phyloP scores from a whole-genome alignment of 768 basidiomycete genomes.

The Sistotremastrum niveocremeum region DNA sequence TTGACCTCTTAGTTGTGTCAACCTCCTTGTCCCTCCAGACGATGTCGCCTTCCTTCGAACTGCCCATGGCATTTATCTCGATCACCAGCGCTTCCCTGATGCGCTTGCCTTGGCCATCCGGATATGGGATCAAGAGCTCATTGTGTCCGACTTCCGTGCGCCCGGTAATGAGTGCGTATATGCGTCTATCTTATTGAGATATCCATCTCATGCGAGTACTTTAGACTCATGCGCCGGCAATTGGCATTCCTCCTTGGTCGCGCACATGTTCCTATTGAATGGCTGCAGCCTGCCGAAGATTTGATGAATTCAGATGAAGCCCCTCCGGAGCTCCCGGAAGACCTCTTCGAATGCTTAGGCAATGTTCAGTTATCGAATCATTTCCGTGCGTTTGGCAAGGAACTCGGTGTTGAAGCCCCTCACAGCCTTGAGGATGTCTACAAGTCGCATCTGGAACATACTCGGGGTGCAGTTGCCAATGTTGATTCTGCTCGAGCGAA shows the following conservation, averaged over 20 bases:
- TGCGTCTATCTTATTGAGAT: neutral
- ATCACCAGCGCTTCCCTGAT: conserved; percentile 81
- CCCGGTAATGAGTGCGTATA: conserved; percentile 71
- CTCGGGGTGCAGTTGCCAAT: conserved; percentile 57
- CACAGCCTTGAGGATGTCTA: conserved; percentile 95
- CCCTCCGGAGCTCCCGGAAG: conserved; percentile 55
- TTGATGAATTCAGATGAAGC: conserved; percentile 35
- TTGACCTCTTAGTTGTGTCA: conserved; percentile 52
- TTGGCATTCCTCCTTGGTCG: conserved; percentile 90
- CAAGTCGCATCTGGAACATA: conserved; percentile 89
- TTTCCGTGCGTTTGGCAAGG: conserved; percentile 89
- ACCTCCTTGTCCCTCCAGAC: conserved; percentile 83
- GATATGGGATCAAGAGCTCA: conserved; percentile 64
- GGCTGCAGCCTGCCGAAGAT: conserved; percentile 51
- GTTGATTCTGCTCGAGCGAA: conserved; percentile 92
- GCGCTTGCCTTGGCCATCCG: conserved; percentile 78
- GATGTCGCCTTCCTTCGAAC: conserved; percentile 81
- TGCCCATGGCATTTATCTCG: conserved; percentile 79
- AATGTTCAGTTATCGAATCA: conserved; percentile 72
- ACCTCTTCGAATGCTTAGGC: conserved; percentile 74
- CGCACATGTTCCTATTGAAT: conserved; percentile 80
- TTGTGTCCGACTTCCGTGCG: conserved; percentile 78
- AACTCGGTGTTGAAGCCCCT: conserved; percentile 78
- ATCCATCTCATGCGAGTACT: neutral
- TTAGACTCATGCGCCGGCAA: conserved; percentile 83